Base-by-base conservation (phyloP, 2,329 filamentous ascomycete genomes). In the Metarhizium sp. region DNA sequence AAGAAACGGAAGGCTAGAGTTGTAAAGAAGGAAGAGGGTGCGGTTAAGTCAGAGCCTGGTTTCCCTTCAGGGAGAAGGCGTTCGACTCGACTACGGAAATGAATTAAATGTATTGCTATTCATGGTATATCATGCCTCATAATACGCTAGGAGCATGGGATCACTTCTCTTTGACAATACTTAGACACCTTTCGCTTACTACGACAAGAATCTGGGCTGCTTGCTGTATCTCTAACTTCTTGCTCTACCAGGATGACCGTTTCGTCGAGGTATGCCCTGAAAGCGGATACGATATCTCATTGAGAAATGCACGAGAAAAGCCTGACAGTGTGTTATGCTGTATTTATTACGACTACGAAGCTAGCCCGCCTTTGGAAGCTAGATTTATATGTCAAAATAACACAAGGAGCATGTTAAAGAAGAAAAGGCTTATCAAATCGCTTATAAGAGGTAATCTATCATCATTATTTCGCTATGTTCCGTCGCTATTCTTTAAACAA, bases 1-100 rank as follows among this genome's bases (percentile, higher is more conserved):
- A 71, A 67, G 55, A 68, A 62, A 61, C 63, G 60, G 50, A 62
- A 62, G n/a, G 40, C 46, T 10, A 60, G 53, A 46, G 14, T 45
- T 42, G 34, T 48, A 3, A 67, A 63, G 42, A 54, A 50, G 50
- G 57, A 67, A 57, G 60, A 66, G 58, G 56, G 66, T 55, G 43
- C 52, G 25, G 42, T 53, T 14, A 61, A 61, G 52, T 51, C 51
- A 32, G 8, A 50, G 43, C 10, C 42, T 25, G 47, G 52, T 7
- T 14, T 46, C 6, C 38, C 49, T 29, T 30, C 40, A 52, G 52
- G 57, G 65, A 58, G 60, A 64, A 59, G 58, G 65, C 57, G 51
- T 52, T 46, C 57, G 47, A 30, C 18, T 51, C 38, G 43, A 45
- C 16, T 43, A 48, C 32, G n/a, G 18, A 53, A 45, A 6, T 48